Evolutionary conservation across 2,329 filamentous ascomycete genomes (phyloP).

Genomic region (Fusarium falciforme): DNA sequence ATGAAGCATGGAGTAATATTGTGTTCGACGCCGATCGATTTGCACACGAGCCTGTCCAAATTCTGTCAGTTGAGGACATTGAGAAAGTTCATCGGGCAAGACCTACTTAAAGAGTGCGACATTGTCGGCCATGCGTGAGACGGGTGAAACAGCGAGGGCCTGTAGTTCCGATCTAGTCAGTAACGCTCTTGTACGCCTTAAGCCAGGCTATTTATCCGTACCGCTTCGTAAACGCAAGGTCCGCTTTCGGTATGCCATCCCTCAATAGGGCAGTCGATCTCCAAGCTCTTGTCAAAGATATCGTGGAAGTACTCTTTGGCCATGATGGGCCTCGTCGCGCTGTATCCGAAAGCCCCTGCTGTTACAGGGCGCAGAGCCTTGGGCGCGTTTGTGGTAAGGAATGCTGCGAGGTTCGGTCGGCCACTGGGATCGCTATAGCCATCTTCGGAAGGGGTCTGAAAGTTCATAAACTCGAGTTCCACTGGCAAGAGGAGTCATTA

Average conservation of each 20-base stretch:
- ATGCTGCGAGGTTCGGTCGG: not conserved
- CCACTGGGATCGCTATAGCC: not conserved
- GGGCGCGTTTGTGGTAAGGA: not conserved
- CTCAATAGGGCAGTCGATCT: not conserved
- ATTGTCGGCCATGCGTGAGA: not conserved
- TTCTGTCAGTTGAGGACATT: not conserved
- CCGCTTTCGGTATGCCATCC: not conserved
- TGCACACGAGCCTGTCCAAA: not conserved
- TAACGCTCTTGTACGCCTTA: not conserved
- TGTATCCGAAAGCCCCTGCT: not conserved
- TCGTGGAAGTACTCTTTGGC: not conserved
- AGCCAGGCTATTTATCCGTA: not conserved
- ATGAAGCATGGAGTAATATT: slow-evolving; percentile 20
- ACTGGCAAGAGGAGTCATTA: not conserved
- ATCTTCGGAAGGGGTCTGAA: not conserved
- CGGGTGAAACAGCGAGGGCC: not conserved
- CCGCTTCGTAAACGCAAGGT: not conserved
- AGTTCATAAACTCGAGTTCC: not conserved
- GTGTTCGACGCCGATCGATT: slow-evolving; percentile 7
- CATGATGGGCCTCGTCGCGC: not conserved
- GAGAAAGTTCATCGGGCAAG: not conserved
- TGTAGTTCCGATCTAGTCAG: not conserved
- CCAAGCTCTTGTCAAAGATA: not conserved
- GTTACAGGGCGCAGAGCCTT: not conserved
- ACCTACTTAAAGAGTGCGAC: not conserved